Base-by-base conservation (phyloP, 1,139 yeast genomes). In the Geotrichum candidum region DNA sequence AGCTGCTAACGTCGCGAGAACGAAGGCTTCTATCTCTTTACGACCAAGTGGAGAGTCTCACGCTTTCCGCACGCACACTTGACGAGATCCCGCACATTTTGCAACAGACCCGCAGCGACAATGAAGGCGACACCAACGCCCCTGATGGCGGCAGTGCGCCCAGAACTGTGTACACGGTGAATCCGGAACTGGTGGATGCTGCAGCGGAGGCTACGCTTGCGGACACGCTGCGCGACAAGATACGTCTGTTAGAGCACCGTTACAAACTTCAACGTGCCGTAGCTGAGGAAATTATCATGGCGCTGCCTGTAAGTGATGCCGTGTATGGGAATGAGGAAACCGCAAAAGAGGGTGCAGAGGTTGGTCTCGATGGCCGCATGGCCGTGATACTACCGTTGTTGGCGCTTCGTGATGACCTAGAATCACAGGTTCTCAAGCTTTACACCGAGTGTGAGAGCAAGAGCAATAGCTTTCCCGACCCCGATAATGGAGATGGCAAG, bases 341-440 rank as follows among this genome's bases (percentile, higher is more conserved):
- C 22, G 46, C 46, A n/a, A 41, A 41, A n/a, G 46, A 41, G 2
- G 46, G 46, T 3, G 46, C 46, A 6, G 46, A 41, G 15, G 46
- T 41, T n/a, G 46, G 46, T 41, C 18, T 13, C 6, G 6, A 13
- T 41, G 46, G 46, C 18, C 46, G 46, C 6, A 41, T 13, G 46
- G 46, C 46, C 18, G 56, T 61, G 13, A 33, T 61, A 3, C 50
- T 61, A 9, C 57, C 61, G 4, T 38, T 61, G 5, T 53, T 61
- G 10, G 50, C 59, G 18, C 46, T 52, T n/a, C 57, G 64, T 10
- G 64, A 61, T 54, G 60, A 51, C 31, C 56, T 61, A 3, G 64
- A 61, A 27, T 52, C 56, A 11, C 56, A 61, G n/a, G 31, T 56
- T 25, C 31, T 61, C 27, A 51, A 53, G n/a, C 54, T 56, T 10